These are phyloP conservation scores for Ceratonia siliqua DNA, from an alignment of 306 rosid species.

Conservation along the genomic window DNA sequence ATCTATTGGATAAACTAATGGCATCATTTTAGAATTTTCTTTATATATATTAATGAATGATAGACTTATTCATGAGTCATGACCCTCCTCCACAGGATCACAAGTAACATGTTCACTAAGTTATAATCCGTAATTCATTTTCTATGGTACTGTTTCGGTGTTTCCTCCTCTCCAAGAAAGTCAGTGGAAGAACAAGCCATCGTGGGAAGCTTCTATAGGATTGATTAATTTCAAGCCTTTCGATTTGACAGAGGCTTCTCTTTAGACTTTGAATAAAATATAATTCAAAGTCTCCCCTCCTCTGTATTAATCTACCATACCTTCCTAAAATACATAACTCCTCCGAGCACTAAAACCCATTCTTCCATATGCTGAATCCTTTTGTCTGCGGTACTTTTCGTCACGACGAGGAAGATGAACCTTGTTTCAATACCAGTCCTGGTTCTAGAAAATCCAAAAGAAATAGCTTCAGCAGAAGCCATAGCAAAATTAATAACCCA, in stretches of 20 bases:
- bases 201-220: slow-evolving; percentile 54
- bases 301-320: slow-evolving; percentile 25
- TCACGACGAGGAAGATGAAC: slow-evolving; percentile 43
- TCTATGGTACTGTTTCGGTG: slow-evolving; percentile 15
- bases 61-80: slow-evolving; percentile 13
- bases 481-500: slow-evolving; percentile 56
- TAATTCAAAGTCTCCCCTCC: neutral
- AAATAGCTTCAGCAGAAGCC: too few species aligned
- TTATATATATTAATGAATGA: neutral
- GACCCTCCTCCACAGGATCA: slow-evolving; percentile 5
- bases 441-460: slow-evolving; percentile 44
- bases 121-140: slow-evolving; percentile 9
- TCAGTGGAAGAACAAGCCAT: slow-evolving; percentile 35
- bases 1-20: neutral
- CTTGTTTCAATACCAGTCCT: slow-evolving; percentile 32
- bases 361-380: slow-evolving; percentile 46
- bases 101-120: slow-evolving; percentile 26
- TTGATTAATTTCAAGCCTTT: slow-evolving; percentile 31
- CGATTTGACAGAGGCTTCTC: slow-evolving; percentile 49
- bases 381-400: slow-evolving; percentile 58
- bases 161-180: slow-evolving; percentile 34
- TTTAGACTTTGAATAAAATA: neutral
- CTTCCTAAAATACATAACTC: slow-evolving; percentile 2
- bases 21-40: slow-evolving; percentile 1
- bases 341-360: slow-evolving; percentile 19